Conservation (phyloP, 2,329 filamentous ascomycete species). For the Talaromyces sp. region DNA sequence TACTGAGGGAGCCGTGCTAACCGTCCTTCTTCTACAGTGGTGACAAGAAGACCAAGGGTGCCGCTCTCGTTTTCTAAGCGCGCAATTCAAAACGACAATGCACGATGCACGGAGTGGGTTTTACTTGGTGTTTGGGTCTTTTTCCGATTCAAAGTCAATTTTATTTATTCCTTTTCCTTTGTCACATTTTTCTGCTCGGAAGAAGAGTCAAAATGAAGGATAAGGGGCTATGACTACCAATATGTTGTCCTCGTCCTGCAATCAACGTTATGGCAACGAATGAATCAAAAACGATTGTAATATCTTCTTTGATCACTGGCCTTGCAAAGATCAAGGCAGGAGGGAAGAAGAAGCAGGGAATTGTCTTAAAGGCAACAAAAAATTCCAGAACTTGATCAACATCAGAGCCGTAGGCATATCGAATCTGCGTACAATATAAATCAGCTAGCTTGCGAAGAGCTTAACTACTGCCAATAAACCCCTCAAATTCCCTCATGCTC, state of each 20-base stretch:
- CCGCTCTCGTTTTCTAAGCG: constrained; percentile 96
- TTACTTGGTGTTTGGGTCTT: constrained; percentile 17
- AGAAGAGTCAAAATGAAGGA: constrained; percentile 2
- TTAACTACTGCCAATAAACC: too few relatives aligned
- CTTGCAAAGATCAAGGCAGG: constrained; percentile 17
- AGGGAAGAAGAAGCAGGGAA: constrained; percentile 7
- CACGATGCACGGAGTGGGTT: constrained; percentile 12
- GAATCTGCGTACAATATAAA: too few relatives aligned
- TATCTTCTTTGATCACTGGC: constrained; percentile 8
- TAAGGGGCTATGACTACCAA: constrained; percentile 1
- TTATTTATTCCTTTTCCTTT: constrained; percentile 3
- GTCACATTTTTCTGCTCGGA: constrained; percentile 7
- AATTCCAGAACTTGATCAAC: constrained; percentile 14
- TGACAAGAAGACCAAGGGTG: constrained; percentile 99
- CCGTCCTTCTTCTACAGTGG: constrained; percentile 60
- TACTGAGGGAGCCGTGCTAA: constrained; percentile 40
- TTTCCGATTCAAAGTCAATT: constrained; percentile 16
- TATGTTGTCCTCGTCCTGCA: constrained; percentile 16
- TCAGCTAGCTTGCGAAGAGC: too few relatives aligned
- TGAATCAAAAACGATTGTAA: constrained; percentile 4
- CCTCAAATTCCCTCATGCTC: neutral
- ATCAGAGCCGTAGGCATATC: neutral
- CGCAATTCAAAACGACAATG: constrained; percentile 6
- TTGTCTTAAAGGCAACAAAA: constrained; percentile 15
- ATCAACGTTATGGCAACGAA: constrained; percentile 14